Evolutionary conservation across 306 rosid species (phyloP), one percentile per base, ranked within the genome.

Genomic region (Astragalus membranaceus): DNA sequence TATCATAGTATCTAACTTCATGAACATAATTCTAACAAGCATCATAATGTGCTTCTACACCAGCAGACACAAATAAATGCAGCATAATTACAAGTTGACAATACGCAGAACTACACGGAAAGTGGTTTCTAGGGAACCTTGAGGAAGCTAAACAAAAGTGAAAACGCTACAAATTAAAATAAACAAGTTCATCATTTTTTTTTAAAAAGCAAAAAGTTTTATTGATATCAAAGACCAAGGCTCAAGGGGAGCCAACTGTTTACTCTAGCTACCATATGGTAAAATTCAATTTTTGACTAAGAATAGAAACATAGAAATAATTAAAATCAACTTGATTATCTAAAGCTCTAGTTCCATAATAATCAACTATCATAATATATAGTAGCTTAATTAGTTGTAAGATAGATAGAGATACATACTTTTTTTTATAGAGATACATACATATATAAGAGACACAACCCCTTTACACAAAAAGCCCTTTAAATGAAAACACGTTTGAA

Each of bases 1-100:
- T 58, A 13, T 5, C 23, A 69, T 44, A 41, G 5, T 32, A 61
- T 16, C 9, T 2, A 20, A 49, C 15, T 56, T 7, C n/a, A 68
- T 17, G 20, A 15, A 46, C 32, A 74, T 33, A 51, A 57, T 48
- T 42, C 52, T 32, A 67, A 11, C 13, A 52, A 60, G 14, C 13
- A 69, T 13, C 48, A 71, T 8, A 70, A 59, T 29, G 41, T 66
- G 71, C 42, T 70, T 54, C 37, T 17, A 44, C 55, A 59, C 62
- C 52, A 13, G 37, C 35, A 66, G 59, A 82, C 60, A 49, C 48
- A 70, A 46, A 20, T 4, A 41, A 16, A 10, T 13, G 62, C 6
- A 56, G 15, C 51, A 51, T 35, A 42, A 63, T 36, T 0, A 36
- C 8, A 36, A 36, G 30, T 26, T 26, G 74, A 26, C 73, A 61